phyloP scores from a whole-genome alignment of 108 stramenopile genomes.

The Cyclostephanos tholiformis region DNA sequence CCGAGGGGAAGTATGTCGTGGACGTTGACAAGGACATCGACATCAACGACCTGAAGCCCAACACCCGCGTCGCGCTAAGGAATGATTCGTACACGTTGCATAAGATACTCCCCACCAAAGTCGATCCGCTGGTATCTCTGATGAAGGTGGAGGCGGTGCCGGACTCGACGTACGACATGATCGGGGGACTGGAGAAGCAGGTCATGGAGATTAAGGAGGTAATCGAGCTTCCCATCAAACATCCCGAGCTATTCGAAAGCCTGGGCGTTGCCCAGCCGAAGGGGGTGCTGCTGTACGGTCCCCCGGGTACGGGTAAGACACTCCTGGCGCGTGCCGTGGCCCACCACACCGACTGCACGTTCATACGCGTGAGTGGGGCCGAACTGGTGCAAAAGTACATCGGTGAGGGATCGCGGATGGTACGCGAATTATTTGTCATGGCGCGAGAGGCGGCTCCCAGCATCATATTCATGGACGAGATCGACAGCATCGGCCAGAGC shows the following conservation, averaged over 20 bases:
- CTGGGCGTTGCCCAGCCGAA: slow-evolving; percentile 98
- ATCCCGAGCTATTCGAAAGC: slow-evolving; percentile 98
- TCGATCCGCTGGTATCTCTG: slow-evolving; percentile 97
- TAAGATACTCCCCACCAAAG: slow-evolving; percentile 99
- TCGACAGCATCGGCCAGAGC: slow-evolving; percentile 95
- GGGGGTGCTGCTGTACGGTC: slow-evolving; percentile 98
- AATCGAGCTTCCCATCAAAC: slow-evolving; percentile 99
- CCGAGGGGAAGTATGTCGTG: slow-evolving; percentile 99
- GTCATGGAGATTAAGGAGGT: slow-evolving; percentile 99
- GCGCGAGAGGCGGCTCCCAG: slow-evolving; percentile 98
- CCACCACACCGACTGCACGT: slow-evolving; percentile 99
- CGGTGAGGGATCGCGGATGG: slow-evolving; percentile 99
- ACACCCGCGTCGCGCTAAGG: slow-evolving; percentile 97
- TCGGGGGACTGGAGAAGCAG: slow-evolving; percentile 99
- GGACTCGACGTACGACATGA: slow-evolving; percentile 99
- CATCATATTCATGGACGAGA: slow-evolving; percentile 99
- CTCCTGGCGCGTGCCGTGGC: slow-evolving; percentile 99
- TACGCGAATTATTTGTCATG: slow-evolving; percentile 99
- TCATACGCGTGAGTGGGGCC: slow-evolving; percentile 98
- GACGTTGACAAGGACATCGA: slow-evolving; percentile 97
- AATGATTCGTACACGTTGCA: slow-evolving; percentile 99
- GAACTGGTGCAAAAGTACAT: slow-evolving; percentile 99
- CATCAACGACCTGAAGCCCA: slow-evolving; percentile 95
- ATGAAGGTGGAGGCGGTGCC: slow-evolving; percentile 99
- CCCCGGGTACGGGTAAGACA: slow-evolving; percentile 99